Percentiles rank a stretch among this genome's conserved stretches.
Conservation (phyloP, 108 stramenopile species). For the Bacterosira constricta region DNA sequence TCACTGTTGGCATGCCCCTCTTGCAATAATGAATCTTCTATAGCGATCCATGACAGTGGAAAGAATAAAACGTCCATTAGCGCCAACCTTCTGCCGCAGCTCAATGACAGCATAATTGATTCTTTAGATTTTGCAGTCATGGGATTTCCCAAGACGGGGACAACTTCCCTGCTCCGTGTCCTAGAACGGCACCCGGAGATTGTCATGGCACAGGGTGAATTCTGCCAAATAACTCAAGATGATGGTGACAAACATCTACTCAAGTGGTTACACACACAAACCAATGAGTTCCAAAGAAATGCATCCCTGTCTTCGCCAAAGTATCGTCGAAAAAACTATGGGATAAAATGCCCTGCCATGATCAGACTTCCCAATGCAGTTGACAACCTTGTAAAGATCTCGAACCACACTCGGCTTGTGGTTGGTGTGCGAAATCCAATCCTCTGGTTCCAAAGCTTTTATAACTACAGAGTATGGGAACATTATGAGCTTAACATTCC, state of each 20-base stretch:
- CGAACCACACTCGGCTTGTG: constrained; percentile 32
- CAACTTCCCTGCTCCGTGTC: constrained; percentile 16
- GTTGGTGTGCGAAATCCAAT: constrained; percentile 60
- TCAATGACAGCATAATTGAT: too few relatives aligned
- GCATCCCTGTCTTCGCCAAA: background rate
- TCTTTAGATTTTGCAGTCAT: too few relatives aligned
- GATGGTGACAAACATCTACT: constrained; percentile 2
- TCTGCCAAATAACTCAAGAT: constrained; percentile 7
- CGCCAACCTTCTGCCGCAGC: too few relatives aligned
- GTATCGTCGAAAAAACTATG: constrained; percentile 8
- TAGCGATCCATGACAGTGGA: too few relatives aligned
- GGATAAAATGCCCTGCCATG: constrained; percentile 38
- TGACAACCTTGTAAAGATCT: constrained; percentile 30
- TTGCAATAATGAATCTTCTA: too few relatives aligned
- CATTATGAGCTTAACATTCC: too few relatives aligned
- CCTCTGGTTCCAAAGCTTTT: constrained; percentile 51
- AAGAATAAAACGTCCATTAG: too few relatives aligned
- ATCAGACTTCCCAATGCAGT: constrained; percentile 18
- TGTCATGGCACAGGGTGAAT: constrained; percentile 14
- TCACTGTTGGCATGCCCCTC: too few relatives aligned
- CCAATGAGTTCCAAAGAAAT: too few relatives aligned
- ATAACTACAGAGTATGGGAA: too few relatives aligned
- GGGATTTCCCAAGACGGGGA: constrained; percentile 19
- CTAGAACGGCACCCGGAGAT: constrained; percentile 20
- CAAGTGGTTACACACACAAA: background rate